Conservation (phyloP, 2,329 filamentous ascomycete genomes). For the Colletotrichum sublineola region DNA sequence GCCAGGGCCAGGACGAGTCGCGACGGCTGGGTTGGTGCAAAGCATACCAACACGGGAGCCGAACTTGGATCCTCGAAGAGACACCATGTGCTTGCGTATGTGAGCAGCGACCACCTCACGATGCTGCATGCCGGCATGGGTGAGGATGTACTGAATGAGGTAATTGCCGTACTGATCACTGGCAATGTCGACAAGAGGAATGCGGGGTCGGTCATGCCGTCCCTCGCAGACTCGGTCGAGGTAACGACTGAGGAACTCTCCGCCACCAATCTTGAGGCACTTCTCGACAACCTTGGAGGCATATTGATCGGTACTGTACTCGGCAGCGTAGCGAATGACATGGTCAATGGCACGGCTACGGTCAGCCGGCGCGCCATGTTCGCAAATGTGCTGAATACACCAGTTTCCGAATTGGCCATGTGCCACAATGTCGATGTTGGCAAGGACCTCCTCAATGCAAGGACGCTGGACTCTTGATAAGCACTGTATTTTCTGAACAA, state of each 20-base stretch:
- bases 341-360: conserved; percentile 95
- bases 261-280: conserved; percentile 94
- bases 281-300: conserved; percentile 99
- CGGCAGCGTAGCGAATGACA: conserved; percentile 90
- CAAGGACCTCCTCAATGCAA: conserved; percentile 95
- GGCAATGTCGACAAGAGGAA: conserved; percentile 97
- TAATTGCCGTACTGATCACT: conserved; percentile 99
- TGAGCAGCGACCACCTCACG: conserved; percentile 93
- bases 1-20: conserved; percentile 89
- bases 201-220: conserved; percentile 89
- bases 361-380: conserved; percentile 92
- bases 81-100: conserved; percentile 99
- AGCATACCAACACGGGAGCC: conserved; percentile 99
- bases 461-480: conserved; percentile 75
- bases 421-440: conserved; percentile 94
- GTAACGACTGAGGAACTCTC: conserved; percentile 92
- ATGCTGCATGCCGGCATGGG: conserved; percentile 87
- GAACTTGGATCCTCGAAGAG: conserved; percentile 97
- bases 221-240: conserved; percentile 95
- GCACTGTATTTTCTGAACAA: not conserved
- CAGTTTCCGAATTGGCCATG: conserved; percentile 99
- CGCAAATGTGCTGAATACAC: conserved; percentile 99
- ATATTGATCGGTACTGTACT: conserved; percentile 99
- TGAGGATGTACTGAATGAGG: conserved; percentile 95
- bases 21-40: conserved; percentile 92